Conservation (phyloP, 2,329 filamentous ascomycete genomes). For the Aspergillus hiratsukae region DNA sequence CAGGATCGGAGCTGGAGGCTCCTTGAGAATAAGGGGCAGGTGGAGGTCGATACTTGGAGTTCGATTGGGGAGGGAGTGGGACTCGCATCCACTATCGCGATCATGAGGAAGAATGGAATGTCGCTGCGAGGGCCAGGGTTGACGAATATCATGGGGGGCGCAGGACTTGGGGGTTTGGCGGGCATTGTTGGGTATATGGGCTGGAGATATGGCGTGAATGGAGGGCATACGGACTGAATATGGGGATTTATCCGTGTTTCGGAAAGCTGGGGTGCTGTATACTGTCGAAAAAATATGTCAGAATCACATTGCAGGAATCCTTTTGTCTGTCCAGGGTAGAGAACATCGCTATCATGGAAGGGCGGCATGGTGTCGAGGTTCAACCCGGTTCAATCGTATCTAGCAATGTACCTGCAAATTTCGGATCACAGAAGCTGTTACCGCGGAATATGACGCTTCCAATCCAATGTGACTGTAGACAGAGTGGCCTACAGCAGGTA, state of each 20-base stretch:
- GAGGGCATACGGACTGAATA: not conserved
- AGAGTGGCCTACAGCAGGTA: too few species aligned
- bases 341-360: too few species aligned
- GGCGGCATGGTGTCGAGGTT: too few species aligned
- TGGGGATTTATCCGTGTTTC: not conserved
- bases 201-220: not conserved
- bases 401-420: too few species aligned
- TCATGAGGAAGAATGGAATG: not conserved
- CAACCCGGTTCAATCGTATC: too few species aligned
- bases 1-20: conserved; percentile 60
- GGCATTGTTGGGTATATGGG: conserved; percentile 6
- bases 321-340: too few species aligned
- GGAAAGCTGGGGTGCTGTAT: conserved; percentile 7
- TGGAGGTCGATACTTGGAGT: conserved; percentile 22
- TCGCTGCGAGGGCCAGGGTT: not conserved
- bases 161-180: conserved; percentile 4
- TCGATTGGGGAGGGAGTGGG: conserved; percentile 3
- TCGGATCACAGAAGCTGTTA: too few species aligned
- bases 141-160: not conserved
- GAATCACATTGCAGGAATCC: too few species aligned
- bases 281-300: not conserved
- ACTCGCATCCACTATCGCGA: not conserved
- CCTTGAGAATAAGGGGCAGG: conserved; percentile 54
- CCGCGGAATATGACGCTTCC: too few species aligned
- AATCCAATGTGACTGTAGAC: too few species aligned